These are phyloP conservation scores for Kwoniella dendrophila DNA, from an alignment of 768 basidiomycete genomes.

Conservation along the genomic window DNA sequence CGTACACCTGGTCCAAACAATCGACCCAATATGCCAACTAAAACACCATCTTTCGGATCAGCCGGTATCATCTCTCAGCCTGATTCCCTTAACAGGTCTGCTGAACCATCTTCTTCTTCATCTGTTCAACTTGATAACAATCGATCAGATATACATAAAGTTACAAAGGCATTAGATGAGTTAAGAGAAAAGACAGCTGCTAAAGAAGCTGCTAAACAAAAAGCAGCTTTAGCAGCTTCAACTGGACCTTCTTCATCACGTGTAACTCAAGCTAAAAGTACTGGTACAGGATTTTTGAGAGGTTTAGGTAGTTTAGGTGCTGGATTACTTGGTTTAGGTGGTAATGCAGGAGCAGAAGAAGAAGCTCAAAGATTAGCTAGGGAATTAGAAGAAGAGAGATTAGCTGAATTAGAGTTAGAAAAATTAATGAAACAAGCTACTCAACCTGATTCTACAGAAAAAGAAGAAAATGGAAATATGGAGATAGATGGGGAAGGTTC, in stretches of 20 bases:
- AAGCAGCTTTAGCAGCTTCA: slow-evolving; percentile 26
- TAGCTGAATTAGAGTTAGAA: slow-evolving; percentile 30
- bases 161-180: slow-evolving; percentile 43
- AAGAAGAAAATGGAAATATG: slow-evolving; percentile 17
- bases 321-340: slow-evolving; percentile 36
- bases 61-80: slow-evolving; percentile 1
- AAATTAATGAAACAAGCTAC: slow-evolving; percentile 28
- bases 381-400: slow-evolving; percentile 39
- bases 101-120: neutral
- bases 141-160: slow-evolving; percentile 39
- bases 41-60: slow-evolving; percentile 16
- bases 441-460: slow-evolving; percentile 14
- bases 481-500: slow-evolving; percentile 12
- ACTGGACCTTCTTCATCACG: slow-evolving; percentile 8
- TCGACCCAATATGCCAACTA: slow-evolving; percentile 12
- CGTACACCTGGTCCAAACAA: slow-evolving; percentile 15
- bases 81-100: neutral
- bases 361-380: slow-evolving; percentile 28
- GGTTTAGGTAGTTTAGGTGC: slow-evolving; percentile 41
- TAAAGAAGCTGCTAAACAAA: slow-evolving; percentile 34
- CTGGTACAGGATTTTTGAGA: slow-evolving; percentile 43
- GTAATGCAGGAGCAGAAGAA: slow-evolving; percentile 31
- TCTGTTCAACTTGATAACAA: slow-evolving; percentile 8
- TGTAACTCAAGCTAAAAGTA: slow-evolving; percentile 23
- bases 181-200: slow-evolving; percentile 37